Conservation (phyloP, 352 stramenopile genomes). For the Plasmopara muralis region DNA sequence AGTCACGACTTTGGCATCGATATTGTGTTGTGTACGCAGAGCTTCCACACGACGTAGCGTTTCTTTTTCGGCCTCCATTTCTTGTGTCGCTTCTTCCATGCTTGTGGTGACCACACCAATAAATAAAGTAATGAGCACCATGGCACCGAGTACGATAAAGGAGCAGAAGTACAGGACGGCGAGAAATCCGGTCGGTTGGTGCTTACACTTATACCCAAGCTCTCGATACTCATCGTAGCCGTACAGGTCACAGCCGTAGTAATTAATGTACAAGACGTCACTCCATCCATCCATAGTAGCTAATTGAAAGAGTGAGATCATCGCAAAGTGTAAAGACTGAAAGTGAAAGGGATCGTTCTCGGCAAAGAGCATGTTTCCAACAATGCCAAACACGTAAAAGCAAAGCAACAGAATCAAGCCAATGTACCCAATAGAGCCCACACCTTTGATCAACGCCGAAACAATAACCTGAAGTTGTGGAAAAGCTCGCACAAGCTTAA, state of each 20-base stretch:
- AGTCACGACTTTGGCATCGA: constrained; percentile 38
- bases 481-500: constrained; percentile 85
- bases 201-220: constrained; percentile 57
- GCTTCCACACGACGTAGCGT: constrained; percentile 54
- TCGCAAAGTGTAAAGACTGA: constrained; percentile 77
- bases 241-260: constrained; percentile 82
- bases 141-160: constrained; percentile 78
- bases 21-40: constrained; percentile 42
- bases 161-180: constrained; percentile 71
- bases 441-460: constrained; percentile 81
- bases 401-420: constrained; percentile 83
- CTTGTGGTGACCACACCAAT: constrained; percentile 89
- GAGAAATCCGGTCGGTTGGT: constrained; percentile 33
- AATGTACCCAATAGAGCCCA: constrained; percentile 87
- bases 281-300: constrained; percentile 89
- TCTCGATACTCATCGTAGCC: constrained; percentile 57
- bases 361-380: constrained; percentile 87
- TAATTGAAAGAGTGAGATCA: constrained; percentile 86
- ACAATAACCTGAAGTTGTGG: constrained; percentile 87
- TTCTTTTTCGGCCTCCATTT: constrained; percentile 74
- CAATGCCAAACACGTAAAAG: constrained; percentile 89
- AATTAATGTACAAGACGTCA: constrained; percentile 88
- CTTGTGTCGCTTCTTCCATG: constrained; percentile 86
- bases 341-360: constrained; percentile 88
- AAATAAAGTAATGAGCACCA: constrained; percentile 89